Percentiles rank a stretch among this genome's conserved stretches.
Evolutionary conservation across 148 eudicot species (phyloP).

Genomic region (Fagopyrum homotropicum): DNA sequence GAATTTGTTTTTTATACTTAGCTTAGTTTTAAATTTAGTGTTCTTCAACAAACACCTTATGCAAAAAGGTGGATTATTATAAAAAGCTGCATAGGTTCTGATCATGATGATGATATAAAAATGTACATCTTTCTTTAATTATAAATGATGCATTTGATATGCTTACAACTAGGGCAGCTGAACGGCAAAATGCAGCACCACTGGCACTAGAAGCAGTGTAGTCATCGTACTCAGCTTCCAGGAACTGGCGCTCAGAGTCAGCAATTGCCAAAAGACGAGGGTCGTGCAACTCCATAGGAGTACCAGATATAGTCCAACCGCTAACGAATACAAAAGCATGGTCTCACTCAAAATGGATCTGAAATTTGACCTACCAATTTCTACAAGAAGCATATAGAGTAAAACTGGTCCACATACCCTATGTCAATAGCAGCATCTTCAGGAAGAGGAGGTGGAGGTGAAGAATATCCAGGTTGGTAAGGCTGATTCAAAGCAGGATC

Average conservation of each 20-base stretch:
- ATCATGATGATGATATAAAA: not conserved
- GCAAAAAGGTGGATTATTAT: no score
- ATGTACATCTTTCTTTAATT: not conserved
- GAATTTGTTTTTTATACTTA: no score
- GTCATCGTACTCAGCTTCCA: slow-evolving; percentile 29
- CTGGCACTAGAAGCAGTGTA: not conserved
- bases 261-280: not conserved
- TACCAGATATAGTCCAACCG: not conserved
- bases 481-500: slow-evolving; percentile 29
- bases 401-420: slow-evolving; percentile 36
- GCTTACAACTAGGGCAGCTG: slow-evolving; percentile 20
- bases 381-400: not conserved
- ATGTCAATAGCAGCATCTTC: slow-evolving; percentile 85
- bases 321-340: slow-evolving; percentile 26
- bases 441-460: slow-evolving; percentile 68
- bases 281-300: slow-evolving; percentile 2
- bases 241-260: not conserved
- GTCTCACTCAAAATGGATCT: not conserved
- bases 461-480: slow-evolving; percentile 79
- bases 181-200: not conserved
- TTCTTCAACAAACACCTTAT: no score
- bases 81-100: not conserved
- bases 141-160: not conserved
- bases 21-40: no score
- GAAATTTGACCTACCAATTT: not conserved